phyloP scores from a whole-genome alignment of 352 stramenopile species.

The Pythium brassicae region DNA sequence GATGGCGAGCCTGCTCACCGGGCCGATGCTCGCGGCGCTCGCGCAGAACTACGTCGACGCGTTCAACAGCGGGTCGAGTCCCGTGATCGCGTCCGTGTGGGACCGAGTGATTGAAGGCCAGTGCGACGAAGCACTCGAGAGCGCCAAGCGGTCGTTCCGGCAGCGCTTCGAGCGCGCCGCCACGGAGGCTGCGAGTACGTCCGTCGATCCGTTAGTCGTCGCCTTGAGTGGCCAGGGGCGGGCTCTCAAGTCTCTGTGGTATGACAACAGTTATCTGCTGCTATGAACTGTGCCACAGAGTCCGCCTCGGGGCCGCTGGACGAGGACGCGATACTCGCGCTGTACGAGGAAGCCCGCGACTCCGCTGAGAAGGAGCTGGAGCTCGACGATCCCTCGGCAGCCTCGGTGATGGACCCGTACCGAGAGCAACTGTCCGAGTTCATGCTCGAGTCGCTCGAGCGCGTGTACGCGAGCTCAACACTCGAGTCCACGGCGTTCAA shows the following conservation, averaged over 20 bases:
- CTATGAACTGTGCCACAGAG: slow-evolving; percentile 11
- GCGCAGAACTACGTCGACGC: slow-evolving; percentile 79
- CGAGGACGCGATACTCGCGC: slow-evolving; percentile 23
- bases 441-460: slow-evolving; percentile 28
- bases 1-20: slow-evolving; percentile 80
- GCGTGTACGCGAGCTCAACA: slow-evolving; percentile 32
- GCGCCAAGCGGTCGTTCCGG: slow-evolving; percentile 46
- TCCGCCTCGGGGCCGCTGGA: slow-evolving; percentile 27
- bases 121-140: slow-evolving; percentile 75
- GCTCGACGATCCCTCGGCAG: slow-evolving; percentile 35
- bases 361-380: slow-evolving; percentile 30
- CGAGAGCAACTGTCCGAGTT: slow-evolving; percentile 48
- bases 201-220: no score
- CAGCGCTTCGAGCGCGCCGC: slow-evolving; percentile 23
- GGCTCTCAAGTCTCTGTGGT: not conserved
- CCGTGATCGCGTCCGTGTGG: slow-evolving; percentile 88
- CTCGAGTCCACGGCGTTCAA: slow-evolving; percentile 38
- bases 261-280: slow-evolving; percentile 3
- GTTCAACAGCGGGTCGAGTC: slow-evolving; percentile 82
- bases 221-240: not conserved
- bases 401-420: slow-evolving; percentile 33
- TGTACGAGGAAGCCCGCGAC: slow-evolving; percentile 30
- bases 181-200: slow-evolving; percentile 35
- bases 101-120: slow-evolving; percentile 82
- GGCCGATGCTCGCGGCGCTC: slow-evolving; percentile 83